phyloP scores from a whole-genome alignment of 1,284 basidiomycete species.

The Blastosporella zonata region DNA sequence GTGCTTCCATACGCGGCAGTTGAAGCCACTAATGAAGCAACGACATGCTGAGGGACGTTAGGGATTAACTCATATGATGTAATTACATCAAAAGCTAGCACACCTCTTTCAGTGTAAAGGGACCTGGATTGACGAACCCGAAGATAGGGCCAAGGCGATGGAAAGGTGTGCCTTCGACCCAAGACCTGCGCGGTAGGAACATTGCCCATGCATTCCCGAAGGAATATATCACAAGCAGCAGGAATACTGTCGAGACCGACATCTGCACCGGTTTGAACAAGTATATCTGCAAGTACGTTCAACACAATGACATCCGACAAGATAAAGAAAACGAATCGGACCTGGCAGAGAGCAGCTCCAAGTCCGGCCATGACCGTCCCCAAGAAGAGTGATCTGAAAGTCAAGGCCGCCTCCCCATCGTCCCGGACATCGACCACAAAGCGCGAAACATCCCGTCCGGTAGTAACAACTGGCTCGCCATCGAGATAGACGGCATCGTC shows the following conservation, averaged over 20 bases:
- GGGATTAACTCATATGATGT: background rate
- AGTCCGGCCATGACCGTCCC: slow-evolving; percentile 57
- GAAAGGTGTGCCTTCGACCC: slow-evolving; percentile 41
- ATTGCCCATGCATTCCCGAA: slow-evolving; percentile 52
- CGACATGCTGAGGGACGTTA: slow-evolving; percentile 44
- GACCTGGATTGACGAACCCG: slow-evolving; percentile 55
- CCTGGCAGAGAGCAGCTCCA: slow-evolving; percentile 49
- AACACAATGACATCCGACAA: background rate
- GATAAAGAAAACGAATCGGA: slow-evolving; percentile 22
- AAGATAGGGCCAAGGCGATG: slow-evolving; percentile 37
- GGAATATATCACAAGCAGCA: slow-evolving; percentile 56
- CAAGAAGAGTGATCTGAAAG: slow-evolving; percentile 54
- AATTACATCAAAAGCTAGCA: background rate
- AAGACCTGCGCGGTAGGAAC: slow-evolving; percentile 37
- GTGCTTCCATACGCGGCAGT: slow-evolving; percentile 52
- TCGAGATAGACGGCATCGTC: slow-evolving; percentile 40
- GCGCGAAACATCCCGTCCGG: slow-evolving; percentile 56
- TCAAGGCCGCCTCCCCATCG: slow-evolving; percentile 57
- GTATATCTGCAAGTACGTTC: slow-evolving; percentile 42
- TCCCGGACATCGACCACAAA: slow-evolving; percentile 60
- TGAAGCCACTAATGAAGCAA: slow-evolving; percentile 58
- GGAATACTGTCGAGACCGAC: slow-evolving; percentile 53
- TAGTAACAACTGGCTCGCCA: slow-evolving; percentile 52
- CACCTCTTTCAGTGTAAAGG: slow-evolving; percentile 62
- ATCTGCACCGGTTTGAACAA: slow-evolving; percentile 59